Evolutionary conservation across 2,329 filamentous ascomycete species (phyloP).

Genomic region (Rhinocladiella mackenziei): DNA sequence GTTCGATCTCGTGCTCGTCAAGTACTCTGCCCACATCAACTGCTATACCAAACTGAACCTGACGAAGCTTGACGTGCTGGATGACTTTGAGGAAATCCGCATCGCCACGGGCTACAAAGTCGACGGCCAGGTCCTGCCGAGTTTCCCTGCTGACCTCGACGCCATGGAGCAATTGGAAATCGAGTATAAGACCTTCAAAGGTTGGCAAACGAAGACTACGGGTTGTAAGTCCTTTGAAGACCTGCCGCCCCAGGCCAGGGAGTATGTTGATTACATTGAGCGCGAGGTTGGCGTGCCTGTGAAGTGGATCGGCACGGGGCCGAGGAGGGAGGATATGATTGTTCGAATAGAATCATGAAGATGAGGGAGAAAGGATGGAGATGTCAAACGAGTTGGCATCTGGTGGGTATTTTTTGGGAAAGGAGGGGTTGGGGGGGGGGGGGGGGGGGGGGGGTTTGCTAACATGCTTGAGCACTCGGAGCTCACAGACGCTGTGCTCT

Average conservation of each 20-base stretch:
- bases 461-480: no score
- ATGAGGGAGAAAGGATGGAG: no score
- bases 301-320: slow-evolving; percentile 62
- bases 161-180: slow-evolving; percentile 49
- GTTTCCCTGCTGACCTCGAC: slow-evolving; percentile 57
- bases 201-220: slow-evolving; percentile 60
- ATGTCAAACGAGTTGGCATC: no score
- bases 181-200: slow-evolving; percentile 56
- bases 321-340: slow-evolving; percentile 60
- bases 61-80: slow-evolving; percentile 62
- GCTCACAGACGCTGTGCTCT: no score
- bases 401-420: no score
- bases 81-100: slow-evolving; percentile 61
- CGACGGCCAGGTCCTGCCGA: slow-evolving; percentile 49
- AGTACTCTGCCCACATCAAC: slow-evolving; percentile 56
- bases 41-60: slow-evolving; percentile 56
- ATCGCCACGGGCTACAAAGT: slow-evolving; percentile 56
- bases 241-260: slow-evolving; percentile 54
- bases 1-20: slow-evolving; percentile 62
- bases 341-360: slow-evolving; percentile 34
- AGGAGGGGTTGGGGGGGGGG: no score
- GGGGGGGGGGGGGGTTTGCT: no score
- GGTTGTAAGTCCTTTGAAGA: slow-evolving; percentile 55
- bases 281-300: slow-evolving; percentile 53
- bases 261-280: slow-evolving; percentile 62